Percentiles rank a stretch among this genome's conserved stretches.
Evolutionary conservation across 1,284 basidiomycete genomes (phyloP).

Genomic region (Leucoagaricus sp.): DNA sequence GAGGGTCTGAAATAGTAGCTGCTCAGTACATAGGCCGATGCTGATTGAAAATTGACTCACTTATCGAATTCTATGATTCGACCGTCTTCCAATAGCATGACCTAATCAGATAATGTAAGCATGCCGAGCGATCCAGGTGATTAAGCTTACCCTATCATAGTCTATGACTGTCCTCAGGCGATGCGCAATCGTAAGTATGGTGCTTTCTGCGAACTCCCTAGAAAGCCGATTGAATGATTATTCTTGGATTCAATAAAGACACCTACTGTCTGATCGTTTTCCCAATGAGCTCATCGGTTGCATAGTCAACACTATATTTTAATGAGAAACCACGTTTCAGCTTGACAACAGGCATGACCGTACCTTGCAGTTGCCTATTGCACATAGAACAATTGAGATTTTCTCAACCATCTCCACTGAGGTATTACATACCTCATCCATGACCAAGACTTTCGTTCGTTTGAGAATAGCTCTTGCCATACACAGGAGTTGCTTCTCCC

Average conservation of each 20-base stretch:
- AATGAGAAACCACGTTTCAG: slow-evolving; percentile 11
- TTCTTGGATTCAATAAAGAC: slow-evolving; percentile 8
- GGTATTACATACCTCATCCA: slow-evolving; percentile 68
- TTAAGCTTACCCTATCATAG: slow-evolving; percentile 54
- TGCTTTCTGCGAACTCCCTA: slow-evolving; percentile 65
- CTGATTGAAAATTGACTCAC: slow-evolving; percentile 29
- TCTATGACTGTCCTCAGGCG: slow-evolving; percentile 70
- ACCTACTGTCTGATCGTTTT: slow-evolving; percentile 74
- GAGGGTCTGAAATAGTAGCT: slow-evolving; percentile 48
- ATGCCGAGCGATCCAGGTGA: no score
- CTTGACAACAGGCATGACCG: slow-evolving; percentile 1
- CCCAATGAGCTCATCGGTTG: slow-evolving; percentile 74
- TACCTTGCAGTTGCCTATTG: slow-evolving; percentile 68
- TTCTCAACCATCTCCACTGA: background rate
- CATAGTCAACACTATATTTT: slow-evolving; percentile 65
- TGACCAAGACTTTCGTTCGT: slow-evolving; percentile 73
- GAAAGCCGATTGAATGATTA: slow-evolving; percentile 8
- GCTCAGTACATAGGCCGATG: background rate
- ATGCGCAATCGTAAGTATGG: slow-evolving; percentile 74
- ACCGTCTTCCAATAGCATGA: slow-evolving; percentile 89
- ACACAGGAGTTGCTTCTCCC: slow-evolving; percentile 82
- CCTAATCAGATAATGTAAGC: slow-evolving; percentile 38
- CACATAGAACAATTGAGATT: slow-evolving; percentile 16
- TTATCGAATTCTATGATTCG: slow-evolving; percentile 80
- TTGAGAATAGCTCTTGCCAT: slow-evolving; percentile 85